These are phyloP conservation scores for Zasmidium angulare DNA, from an alignment of 2,329 filamentous ascomycete genomes.

Conservation along the genomic window DNA sequence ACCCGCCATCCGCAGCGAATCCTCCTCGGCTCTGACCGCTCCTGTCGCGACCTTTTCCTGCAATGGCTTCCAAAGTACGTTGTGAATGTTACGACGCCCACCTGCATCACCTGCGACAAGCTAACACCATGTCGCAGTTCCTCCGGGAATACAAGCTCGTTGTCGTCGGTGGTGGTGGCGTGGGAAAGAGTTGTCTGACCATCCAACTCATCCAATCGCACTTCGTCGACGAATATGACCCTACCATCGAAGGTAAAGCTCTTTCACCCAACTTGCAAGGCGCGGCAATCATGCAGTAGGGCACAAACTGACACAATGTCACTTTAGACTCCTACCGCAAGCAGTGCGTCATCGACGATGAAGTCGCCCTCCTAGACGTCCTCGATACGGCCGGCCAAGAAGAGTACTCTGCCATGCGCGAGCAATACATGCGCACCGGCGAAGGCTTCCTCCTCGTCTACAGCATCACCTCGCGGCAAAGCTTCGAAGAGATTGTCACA, in stretches of 20 bases:
- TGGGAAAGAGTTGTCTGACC: constrained; percentile 98
- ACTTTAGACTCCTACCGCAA: constrained; percentile 96
- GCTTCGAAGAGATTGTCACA: constrained; percentile 96
- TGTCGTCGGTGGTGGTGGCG: constrained; percentile 95
- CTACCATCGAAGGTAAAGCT: constrained; percentile 89
- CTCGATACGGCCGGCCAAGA: constrained; percentile 98
- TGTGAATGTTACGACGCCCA: constrained; percentile 9
- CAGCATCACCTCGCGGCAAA: constrained; percentile 95
- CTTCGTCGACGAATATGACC: constrained; percentile 99
- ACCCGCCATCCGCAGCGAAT: background rate
- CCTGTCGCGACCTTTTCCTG: background rate
- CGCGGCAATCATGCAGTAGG: background rate
- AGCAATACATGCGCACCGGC: constrained; percentile 99
- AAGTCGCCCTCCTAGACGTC: constrained; percentile 95
- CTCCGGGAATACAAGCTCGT: constrained; percentile 64
- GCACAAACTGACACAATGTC: constrained; percentile 22
- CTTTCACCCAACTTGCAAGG: constrained; percentile 4
- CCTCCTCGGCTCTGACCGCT: background rate
- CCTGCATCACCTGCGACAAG: constrained; percentile 8
- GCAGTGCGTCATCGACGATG: constrained; percentile 98
- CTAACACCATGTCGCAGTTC: constrained; percentile 40
- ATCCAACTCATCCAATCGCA: constrained; percentile 82
- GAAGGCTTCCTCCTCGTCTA: constrained; percentile 98
- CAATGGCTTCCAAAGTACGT: constrained; percentile 38
- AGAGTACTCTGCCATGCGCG: constrained; percentile 98